A percentile compares a stretch with the other conserved stretches of the same genome.
phyloP scores from a whole-genome alignment of 2,329 filamentous ascomycete genomes.

The Phaeosphaeria sp. region DNA sequence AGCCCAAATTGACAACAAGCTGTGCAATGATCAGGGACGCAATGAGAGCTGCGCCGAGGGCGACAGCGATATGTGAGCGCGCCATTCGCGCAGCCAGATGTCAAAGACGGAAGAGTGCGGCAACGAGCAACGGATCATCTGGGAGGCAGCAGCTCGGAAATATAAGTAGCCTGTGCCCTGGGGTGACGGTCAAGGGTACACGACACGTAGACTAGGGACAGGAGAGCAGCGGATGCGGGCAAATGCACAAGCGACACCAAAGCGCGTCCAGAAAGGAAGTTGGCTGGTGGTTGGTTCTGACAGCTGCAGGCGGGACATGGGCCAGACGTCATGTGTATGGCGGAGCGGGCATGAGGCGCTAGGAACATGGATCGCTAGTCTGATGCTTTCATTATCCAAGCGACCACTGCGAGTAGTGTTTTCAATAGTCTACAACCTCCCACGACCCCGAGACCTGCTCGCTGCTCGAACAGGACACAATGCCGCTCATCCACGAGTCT shows the following conservation, averaged over 20 bases:
- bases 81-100: conserved; percentile 42
- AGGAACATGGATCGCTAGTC: not conserved
- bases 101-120: conserved; percentile 25
- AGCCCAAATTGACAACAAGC: conserved; percentile 43
- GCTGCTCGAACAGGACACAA: conserved; percentile 44
- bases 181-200: not conserved
- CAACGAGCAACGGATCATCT: conserved; percentile 12
- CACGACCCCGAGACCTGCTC: conserved; percentile 15
- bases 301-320: conserved; percentile 3
- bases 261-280: conserved; percentile 8
- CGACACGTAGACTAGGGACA: not conserved
- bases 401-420: too few species aligned
- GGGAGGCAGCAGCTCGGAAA: conserved; percentile 1
- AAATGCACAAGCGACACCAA: not conserved
- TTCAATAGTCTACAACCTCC: conserved; percentile 6
- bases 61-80: conserved; percentile 48
- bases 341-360: not conserved
- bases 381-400: too few species aligned
- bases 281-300: not conserved
- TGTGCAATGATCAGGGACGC: conserved; percentile 43
- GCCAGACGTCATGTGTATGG: conserved; percentile 17
- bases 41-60: conserved; percentile 44
- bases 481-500: conserved; percentile 72
- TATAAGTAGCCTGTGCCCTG: not conserved
- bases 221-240: not conserved